A percentile compares a stretch with the other conserved stretches of the same genome.
phyloP scores from a whole-genome alignment of 2,329 filamentous ascomycete species.

The Talaromyces sp. region DNA sequence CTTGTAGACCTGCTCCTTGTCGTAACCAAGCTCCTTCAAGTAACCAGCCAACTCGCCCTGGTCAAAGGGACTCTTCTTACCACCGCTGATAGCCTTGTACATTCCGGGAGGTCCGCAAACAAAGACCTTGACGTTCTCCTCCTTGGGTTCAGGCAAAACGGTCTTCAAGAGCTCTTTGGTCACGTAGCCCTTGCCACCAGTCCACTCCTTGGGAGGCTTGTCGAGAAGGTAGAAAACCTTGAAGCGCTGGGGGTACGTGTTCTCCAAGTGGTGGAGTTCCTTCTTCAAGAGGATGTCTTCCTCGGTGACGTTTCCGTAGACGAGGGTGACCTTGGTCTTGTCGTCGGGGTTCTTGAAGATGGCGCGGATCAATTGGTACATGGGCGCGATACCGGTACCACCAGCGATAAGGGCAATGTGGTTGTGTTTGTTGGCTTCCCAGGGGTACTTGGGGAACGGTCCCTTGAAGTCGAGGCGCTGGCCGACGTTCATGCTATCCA shows the following conservation, averaged over 20 bases:
- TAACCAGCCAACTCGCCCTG: constrained; percentile 85
- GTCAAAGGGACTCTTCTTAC: constrained; percentile 87
- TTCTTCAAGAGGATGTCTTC: constrained; percentile 88
- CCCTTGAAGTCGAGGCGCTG: constrained; percentile 90
- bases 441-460: constrained; percentile 89
- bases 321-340: constrained; percentile 94
- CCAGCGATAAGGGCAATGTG: constrained; percentile 74
- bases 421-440: constrained; percentile 87
- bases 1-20: constrained; percentile 92
- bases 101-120: constrained; percentile 89
- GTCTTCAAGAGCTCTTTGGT: constrained; percentile 92
- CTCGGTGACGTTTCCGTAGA: constrained; percentile 87
- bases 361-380: constrained; percentile 88
- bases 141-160: constrained; percentile 87
- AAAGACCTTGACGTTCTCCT: constrained; percentile 91
- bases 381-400: constrained; percentile 94
- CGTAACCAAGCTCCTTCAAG: constrained; percentile 80
- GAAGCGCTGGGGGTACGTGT: constrained; percentile 93
- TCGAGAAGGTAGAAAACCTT: constrained; percentile 91
- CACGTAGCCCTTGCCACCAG: constrained; percentile 74
- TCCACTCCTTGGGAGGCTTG: constrained; percentile 76
- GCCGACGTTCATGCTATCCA: constrained; percentile 78
- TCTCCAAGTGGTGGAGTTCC: constrained; percentile 83
- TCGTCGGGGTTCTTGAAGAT: constrained; percentile 97
- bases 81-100: constrained; percentile 89